Percentiles rank a stretch among this genome's conserved stretches.
Conservation (phyloP, 2,329 filamentous ascomycete genomes). For the Colletotrichum destructivum region DNA sequence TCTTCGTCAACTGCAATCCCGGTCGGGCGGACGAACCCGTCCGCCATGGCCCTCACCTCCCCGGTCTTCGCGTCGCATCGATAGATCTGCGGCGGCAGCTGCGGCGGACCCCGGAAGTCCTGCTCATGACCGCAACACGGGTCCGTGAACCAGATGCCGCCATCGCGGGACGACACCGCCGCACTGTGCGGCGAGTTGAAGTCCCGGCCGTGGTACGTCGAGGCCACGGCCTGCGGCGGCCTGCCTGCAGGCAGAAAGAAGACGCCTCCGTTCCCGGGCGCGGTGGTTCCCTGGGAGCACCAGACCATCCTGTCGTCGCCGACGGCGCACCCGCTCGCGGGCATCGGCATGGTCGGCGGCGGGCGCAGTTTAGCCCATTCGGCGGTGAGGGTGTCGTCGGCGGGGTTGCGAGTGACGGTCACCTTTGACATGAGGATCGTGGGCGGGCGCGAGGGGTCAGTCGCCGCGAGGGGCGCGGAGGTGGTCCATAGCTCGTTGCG, state of each 20-base stretch:
- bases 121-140: slow-evolving; percentile 60
- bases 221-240: slow-evolving; percentile 55
- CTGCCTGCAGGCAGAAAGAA: slow-evolving; percentile 38
- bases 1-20: slow-evolving; percentile 58
- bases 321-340: slow-evolving; percentile 54
- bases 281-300: slow-evolving; percentile 57
- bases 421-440: slow-evolving; percentile 63
- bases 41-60: slow-evolving; percentile 62
- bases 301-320: slow-evolving; percentile 60
- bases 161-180: slow-evolving; percentile 52
- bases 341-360: slow-evolving; percentile 61
- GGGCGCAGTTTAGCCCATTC: slow-evolving; percentile 60
- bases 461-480: slow-evolving; percentile 59
- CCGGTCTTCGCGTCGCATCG: slow-evolving; percentile 58
- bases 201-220: slow-evolving; percentile 59
- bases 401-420: slow-evolving; percentile 48
- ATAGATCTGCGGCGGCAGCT: slow-evolving; percentile 65
- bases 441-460: slow-evolving; percentile 55
- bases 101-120: slow-evolving; percentile 60
- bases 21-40: slow-evolving; percentile 61
- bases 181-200: slow-evolving; percentile 65
- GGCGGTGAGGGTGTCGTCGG: slow-evolving; percentile 49
- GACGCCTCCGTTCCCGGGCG: slow-evolving; percentile 34
- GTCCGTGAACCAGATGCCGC: slow-evolving; percentile 66
- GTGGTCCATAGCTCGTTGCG: slow-evolving; percentile 62